These are phyloP conservation scores for Microascus cirrosus DNA, from an alignment of 2,329 filamentous ascomycete genomes.

Conservation along the genomic window DNA sequence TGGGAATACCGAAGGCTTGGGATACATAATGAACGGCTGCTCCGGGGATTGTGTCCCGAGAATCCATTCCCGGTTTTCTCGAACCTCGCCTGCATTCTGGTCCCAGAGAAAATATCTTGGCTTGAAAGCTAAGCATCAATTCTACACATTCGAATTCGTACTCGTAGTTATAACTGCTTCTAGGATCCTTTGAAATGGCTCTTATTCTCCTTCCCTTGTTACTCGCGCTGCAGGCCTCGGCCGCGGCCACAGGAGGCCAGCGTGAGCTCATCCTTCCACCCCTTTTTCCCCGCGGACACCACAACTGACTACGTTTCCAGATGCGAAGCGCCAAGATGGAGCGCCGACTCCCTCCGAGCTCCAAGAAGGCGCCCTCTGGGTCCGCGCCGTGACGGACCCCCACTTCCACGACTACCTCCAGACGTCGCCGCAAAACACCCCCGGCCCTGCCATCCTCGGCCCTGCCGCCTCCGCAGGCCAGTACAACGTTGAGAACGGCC, in stretches of 20 bases:
- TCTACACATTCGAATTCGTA: too few species aligned
- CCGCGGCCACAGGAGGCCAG: constrained; percentile 1
- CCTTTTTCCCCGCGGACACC: not conserved
- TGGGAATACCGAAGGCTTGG: too few species aligned
- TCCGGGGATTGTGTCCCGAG: too few species aligned
- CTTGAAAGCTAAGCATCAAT: too few species aligned
- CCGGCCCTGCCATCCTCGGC: constrained; percentile 32
- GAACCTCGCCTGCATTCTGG: not conserved
- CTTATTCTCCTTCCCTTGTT: not conserved
- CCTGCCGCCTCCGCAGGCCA: constrained; percentile 38
- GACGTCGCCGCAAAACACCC: constrained; percentile 20
- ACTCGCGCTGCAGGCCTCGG: not conserved
- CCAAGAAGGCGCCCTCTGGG: constrained; percentile 23
- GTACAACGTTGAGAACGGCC: constrained; percentile 38
- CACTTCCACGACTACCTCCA: constrained; percentile 42
- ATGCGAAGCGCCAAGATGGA: not conserved
- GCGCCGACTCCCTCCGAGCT: constrained; percentile 2
- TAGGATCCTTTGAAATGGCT: too few species aligned
- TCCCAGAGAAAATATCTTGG: not conserved
- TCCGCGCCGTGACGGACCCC: constrained; percentile 39
- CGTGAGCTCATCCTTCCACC: not conserved
- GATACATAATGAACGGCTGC: too few species aligned
- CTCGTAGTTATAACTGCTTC: too few species aligned
- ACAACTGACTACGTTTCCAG: not conserved
- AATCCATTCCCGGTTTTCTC: too few species aligned